Base-by-base conservation (phyloP, 1,284 basidiomycete species). In the Ustilago esculenta region DNA sequence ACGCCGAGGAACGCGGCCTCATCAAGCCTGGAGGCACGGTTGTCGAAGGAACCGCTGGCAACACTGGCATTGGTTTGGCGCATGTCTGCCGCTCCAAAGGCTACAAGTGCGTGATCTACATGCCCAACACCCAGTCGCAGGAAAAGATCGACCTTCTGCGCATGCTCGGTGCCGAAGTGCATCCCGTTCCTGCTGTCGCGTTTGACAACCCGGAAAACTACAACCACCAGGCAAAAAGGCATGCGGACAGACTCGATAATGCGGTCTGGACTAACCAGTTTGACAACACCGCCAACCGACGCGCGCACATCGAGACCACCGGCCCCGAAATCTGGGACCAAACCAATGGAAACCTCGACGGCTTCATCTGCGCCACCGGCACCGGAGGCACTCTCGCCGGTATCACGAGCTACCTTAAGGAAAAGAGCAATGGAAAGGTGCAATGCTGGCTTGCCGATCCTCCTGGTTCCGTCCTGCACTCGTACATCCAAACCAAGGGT, bases 221-320 rank as follows among this genome's bases (percentile, higher is more conserved):
- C 86, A 99, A 98, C 84, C 96, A 98, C 85, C 95, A 95, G 84
- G 96, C 96, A 27, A 88, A 89, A 48, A 90, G 93, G 64, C 92
- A 90, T 73, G 95, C 95, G 40, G 87, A 88, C 50, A 83, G 84
- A n/a, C 84, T 90, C 29, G 87, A 89, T n/a, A 97, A 97, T 80
- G 90, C 94, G 18, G 88, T 98, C 58, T 99, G 96, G 95, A 98
- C 94, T n/a, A 90, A 98, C 85, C 95, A 98, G 84, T 98, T 98
- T 81, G 94, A 98, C 84, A 97, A 97, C 83, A 91, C 92, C 14
- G 83, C 83, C 51, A 98, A 98, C 82, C 88, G 95, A 14, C 83
- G 89, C 33, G 90, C 90, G 15, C 95, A 98, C 82, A 95, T 96
- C 82, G 82, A 87, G 49, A 88, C 92, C 9, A 98, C 95, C 4